Base-by-base conservation (phyloP, 78 protist species). In the Monocercomonoides exilis region DNA sequence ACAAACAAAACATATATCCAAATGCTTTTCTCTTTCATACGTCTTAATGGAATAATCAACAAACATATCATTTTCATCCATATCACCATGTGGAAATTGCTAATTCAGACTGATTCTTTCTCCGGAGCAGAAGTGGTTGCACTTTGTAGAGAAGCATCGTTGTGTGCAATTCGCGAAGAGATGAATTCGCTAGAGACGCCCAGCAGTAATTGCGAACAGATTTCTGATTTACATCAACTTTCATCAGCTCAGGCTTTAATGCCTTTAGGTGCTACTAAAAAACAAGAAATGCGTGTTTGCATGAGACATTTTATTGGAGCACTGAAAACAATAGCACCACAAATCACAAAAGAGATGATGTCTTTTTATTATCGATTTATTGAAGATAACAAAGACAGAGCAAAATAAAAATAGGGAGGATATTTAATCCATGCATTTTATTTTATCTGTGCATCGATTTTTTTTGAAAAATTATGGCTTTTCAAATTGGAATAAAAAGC, bases 41-140 rank as follows among this genome's bases (percentile, higher is more conserved):
- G 38, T 54, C 70, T 21, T 54, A 11, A 11, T 11, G 38, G 70
- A 11, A 54, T 32, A 32, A 11, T 21, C 70, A 11, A 32, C 38
- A 54, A 11, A 11, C 38, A 54, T 11, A 54, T 79, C 82, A 33
- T 79, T 41, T 79, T 21, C 54, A 54, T n/a, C 21, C 6, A 6
- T 84, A n/a, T n/a, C n/a, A n/a, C n/a, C n/a, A n/a, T n/a, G n/a
- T n/a, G n/a, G n/a, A n/a, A n/a, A n/a, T n/a, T n/a, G n/a, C n/a
- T n/a, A n/a, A 5, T 42, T 35, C 42, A 21, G 1, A 81, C 81
- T 33, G 88, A 89, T 11, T 97, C 97, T 33, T 93, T 80, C 85
- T 88, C 94, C 3, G 99, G 99, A 11, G 99, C 99, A 0, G 98
- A 97, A 80, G 77, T 95, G 5, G 94, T 93, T 29, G 85, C 94